Percentiles rank a stretch among this genome's conserved stretches.
Conservation (phyloP, 495 filamentous ascomycete species). For the Penicillium parvum region DNA sequence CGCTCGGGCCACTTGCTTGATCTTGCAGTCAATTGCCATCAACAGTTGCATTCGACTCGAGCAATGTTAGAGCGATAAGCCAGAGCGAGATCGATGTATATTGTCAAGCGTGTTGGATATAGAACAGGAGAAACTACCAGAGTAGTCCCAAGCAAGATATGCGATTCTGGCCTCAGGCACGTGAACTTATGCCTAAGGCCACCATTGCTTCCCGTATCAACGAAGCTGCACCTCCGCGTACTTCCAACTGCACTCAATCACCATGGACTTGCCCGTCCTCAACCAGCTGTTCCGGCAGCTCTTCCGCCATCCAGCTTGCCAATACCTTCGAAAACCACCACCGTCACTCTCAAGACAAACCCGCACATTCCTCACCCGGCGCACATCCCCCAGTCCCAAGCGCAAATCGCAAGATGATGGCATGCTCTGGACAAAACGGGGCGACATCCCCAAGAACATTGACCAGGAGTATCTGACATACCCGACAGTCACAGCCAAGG, state of each 20-base stretch:
- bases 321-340: constrained; percentile 44
- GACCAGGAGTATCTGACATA: constrained; percentile 72
- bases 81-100: no score
- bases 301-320: constrained; percentile 65
- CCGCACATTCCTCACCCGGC: constrained; percentile 41
- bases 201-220: no score
- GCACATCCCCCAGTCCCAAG: constrained; percentile 23
- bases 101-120: no score
- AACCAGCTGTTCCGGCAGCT: constrained; percentile 78
- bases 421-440: constrained; percentile 73
- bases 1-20: constrained; percentile 10
- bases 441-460: constrained; percentile 68
- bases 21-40: neutral
- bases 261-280: constrained; percentile 81
- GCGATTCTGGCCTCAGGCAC: constrained; percentile 15
- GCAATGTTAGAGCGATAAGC: neutral
- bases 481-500: constrained; percentile 78
- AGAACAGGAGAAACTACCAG: no score
- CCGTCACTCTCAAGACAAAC: constrained; percentile 29
- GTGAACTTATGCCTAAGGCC: constrained; percentile 19
- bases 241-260: constrained; percentile 6
- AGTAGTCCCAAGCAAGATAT: no score
- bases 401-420: constrained; percentile 31
- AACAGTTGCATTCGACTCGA: neutral
- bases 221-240: constrained; percentile 4